Percentiles rank a stretch among this genome's conserved stretches.
Conservation (phyloP, 75 land plant genomes). For the Pinus taeda region DNA sequence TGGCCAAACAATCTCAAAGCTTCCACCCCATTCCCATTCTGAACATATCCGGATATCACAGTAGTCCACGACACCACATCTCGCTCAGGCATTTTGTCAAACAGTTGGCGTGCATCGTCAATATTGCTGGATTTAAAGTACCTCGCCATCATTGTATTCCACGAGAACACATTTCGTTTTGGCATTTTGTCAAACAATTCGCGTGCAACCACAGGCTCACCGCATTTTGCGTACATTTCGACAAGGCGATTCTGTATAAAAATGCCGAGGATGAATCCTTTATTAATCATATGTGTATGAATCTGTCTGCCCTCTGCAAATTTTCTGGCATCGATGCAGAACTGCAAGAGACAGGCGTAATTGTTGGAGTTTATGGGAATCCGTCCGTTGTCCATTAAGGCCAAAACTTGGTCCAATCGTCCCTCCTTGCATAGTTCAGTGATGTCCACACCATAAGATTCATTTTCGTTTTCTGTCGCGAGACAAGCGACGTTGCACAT, state of each 20-base stretch:
- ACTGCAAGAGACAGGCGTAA: too few relatives aligned
- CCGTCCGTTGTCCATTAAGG: too few relatives aligned
- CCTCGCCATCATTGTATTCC: conserved; percentile 41
- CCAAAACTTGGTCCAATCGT: too few relatives aligned
- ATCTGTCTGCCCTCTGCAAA: too few relatives aligned
- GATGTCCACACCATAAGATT: too few relatives aligned
- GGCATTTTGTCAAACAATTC: conserved; percentile 27
- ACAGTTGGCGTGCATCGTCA: conserved; percentile 15
- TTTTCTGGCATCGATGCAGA: too few relatives aligned
- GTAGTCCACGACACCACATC: conserved; percentile 38
- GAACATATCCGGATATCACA: conserved; percentile 45
- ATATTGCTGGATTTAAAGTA: conserved; percentile 18
- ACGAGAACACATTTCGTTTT: conserved; percentile 29
- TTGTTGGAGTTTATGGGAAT: too few relatives aligned
- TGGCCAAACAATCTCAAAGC: conserved; percentile 15
- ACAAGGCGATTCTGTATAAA: conserved; percentile 5
- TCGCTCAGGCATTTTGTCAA: conserved; percentile 20
- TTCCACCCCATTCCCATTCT: conserved; percentile 18
- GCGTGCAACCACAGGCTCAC: conserved; percentile 33
- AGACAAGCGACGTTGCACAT: too few relatives aligned
- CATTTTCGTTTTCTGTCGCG: too few relatives aligned
- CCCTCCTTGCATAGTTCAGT: too few relatives aligned
- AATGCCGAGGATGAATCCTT: too few relatives aligned
- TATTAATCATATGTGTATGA: too few relatives aligned
- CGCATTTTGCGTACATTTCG: conserved; percentile 25